Evolutionary conservation across 1,284 basidiomycete species (phyloP).

Genomic region (Malassezia sp.): DNA sequence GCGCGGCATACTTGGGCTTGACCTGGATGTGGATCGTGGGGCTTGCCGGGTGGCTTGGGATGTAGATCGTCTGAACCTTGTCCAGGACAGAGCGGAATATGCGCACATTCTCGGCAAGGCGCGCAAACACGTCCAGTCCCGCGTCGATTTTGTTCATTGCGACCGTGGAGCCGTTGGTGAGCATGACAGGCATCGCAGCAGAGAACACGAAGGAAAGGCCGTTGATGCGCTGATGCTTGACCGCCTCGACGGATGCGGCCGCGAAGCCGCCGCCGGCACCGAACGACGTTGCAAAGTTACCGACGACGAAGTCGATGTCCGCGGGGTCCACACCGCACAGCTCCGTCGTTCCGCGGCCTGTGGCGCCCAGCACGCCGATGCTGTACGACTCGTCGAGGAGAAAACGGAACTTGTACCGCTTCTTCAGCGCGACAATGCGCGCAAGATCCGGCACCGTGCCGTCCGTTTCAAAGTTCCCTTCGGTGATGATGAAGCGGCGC

Average conservation of each 20-base stretch:
- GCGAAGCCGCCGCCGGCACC: conserved; percentile 86
- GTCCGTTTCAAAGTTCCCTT: conserved; percentile 92
- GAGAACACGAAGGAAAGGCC: conserved; percentile 92
- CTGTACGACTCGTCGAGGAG: conserved; percentile 89
- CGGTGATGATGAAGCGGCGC: conserved; percentile 87
- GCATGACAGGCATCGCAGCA: conserved; percentile 78
- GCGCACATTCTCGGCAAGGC: conserved; percentile 69
- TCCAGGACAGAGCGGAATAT: conserved; percentile 67
- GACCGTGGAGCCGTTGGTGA: conserved; percentile 74
- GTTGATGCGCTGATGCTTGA: conserved; percentile 91
- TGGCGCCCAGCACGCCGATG: conserved; percentile 81
- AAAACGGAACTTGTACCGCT: conserved; percentile 87
- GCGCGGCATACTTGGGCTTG: conserved; percentile 36
- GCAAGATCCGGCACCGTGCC: conserved; percentile 83
- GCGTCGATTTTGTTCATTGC: conserved; percentile 62
- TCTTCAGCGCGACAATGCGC: conserved; percentile 82
- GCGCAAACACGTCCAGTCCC: conserved; percentile 59
- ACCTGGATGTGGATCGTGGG: conserved; percentile 79
- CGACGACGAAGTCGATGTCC: conserved; percentile 55
- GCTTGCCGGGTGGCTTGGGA: conserved; percentile 72
- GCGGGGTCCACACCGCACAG: conserved; percentile 58
- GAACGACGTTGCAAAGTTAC: conserved; percentile 75
- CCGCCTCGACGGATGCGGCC: conserved; percentile 70
- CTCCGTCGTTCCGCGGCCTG: conserved; percentile 87
- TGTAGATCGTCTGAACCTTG: conserved; percentile 60